Conservation (phyloP, 1,284 basidiomycete genomes). For the Ceratobasidium sp. region DNA sequence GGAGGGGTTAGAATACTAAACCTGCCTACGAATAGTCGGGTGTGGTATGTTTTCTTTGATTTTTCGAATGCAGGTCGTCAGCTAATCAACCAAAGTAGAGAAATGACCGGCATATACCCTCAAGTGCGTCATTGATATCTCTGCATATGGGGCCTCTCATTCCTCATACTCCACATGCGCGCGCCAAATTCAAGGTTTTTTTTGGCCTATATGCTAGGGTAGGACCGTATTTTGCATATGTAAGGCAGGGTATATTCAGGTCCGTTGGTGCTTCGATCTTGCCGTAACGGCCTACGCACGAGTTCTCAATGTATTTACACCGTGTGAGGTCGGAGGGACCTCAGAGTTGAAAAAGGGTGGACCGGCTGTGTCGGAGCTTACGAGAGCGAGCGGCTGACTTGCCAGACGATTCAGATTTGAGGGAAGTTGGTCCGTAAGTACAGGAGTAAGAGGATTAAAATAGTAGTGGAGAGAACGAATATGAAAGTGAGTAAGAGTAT, state of each 20-base stretch:
- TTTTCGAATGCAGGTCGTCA: background rate
- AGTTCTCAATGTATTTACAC: background rate
- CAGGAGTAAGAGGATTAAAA: no score
- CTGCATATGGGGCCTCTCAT: slow-evolving; percentile 12
- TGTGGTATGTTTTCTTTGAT: background rate
- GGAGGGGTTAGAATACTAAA: slow-evolving; percentile 8
- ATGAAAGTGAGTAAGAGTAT: no score
- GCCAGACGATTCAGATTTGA: no score
- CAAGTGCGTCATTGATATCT: slow-evolving; percentile 1
- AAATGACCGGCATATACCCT: slow-evolving; percentile 22
- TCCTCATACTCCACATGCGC: slow-evolving; percentile 2
- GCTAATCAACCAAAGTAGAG: background rate
- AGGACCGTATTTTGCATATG: slow-evolving; percentile 20
- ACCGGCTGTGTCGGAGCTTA: no score
- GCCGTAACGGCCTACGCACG: no score
- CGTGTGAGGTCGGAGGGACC: no score
- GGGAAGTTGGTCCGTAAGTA: no score
- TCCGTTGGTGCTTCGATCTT: background rate
- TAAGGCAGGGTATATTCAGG: slow-evolving; percentile 8
- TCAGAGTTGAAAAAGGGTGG: no score
- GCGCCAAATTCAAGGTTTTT: slow-evolving; percentile 23
- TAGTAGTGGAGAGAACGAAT: no score
- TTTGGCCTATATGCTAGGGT: slow-evolving; percentile 27
- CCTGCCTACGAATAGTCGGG: slow-evolving; percentile 15
- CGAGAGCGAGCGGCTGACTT: no score